phyloP scores from a whole-genome alignment of 2,329 filamentous ascomycete genomes.

The Neopestalotiopsis rosae region DNA sequence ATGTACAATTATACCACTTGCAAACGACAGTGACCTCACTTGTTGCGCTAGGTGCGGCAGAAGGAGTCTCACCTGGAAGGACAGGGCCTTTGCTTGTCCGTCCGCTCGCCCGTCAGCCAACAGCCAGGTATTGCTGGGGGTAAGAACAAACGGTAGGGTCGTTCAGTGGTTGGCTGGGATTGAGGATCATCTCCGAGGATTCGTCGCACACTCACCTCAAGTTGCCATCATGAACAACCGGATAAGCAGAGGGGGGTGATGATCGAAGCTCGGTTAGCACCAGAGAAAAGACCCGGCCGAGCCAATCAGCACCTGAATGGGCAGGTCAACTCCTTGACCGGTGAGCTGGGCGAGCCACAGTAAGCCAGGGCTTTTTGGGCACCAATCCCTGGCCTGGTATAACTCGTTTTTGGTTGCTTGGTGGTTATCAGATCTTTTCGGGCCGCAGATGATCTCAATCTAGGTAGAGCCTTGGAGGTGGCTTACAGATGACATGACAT shows the following conservation, averaged over 20 bases:
- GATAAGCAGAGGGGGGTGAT: background rate
- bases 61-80: background rate
- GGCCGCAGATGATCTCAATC: background rate
- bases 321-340: background rate
- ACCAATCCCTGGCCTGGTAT: background rate
- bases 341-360: background rate
- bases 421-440: background rate
- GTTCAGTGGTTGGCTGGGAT: background rate
- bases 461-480: background rate
- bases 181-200: background rate
- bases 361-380: background rate
- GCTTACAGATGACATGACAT: background rate
- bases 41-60: background rate
- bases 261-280: slow-evolving; percentile 1
- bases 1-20: background rate
- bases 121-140: no score
- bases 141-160: no score
- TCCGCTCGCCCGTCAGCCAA: background rate
- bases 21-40: background rate
- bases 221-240: background rate
- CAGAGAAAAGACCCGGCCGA: background rate
- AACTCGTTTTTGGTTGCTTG: background rate
- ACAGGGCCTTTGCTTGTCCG: background rate
- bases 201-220: background rate
- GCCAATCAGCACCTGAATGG: background rate